Base-by-base conservation (phyloP, 2,329 filamentous ascomycete species). In the Amylocarpus encephaloides region DNA sequence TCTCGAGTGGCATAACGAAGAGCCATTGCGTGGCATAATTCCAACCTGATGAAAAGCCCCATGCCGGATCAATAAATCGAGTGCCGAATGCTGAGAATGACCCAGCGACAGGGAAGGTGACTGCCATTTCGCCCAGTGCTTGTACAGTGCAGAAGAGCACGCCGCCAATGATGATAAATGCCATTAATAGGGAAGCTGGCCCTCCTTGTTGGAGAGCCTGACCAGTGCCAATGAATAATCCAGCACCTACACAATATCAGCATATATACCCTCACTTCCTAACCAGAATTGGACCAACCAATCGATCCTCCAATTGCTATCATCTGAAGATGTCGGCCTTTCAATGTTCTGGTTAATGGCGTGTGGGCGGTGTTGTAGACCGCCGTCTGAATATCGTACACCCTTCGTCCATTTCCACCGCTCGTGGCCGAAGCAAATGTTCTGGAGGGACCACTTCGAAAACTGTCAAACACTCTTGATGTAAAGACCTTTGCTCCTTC, bases 281-380 rank as follows among this genome's bases (percentile, higher is more conserved):
- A 5, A 11, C 4, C 38, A 30, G 16, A 30, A 39, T 42, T 39
- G 9, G 18, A 38, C 67, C 48, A 72, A 80, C 86, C 87, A 62
- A 96, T 95, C 12, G 87, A 92, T 40, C 91, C 90, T 62, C 90
- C 90, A 58, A 96, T 95, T 15, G 92, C 92, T 74, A 96, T 96
- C 91, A 96, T 96, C 73, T 96, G 91, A 65, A 96, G 67, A 73
- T 96, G 92, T 36, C 90, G 77, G 30, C 84, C 83, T 70, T 93
- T 93, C 59, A 95, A 71, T 67, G 81, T 84, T 63, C 89, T 77
- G 42, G 85, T 80, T 44, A 97, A 75, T 5, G 84, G 81, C 41
- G 88, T 84, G 56, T 84, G 77, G 9, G 88, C 86, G 1, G 88
- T 91, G 49, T 76, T 76, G 19, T 71, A 70, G 0, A 76, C 77